Percentiles rank a stretch among this genome's conserved stretches.
phyloP scores from a whole-genome alignment of 2,329 filamentous ascomycete genomes.

The Macrophomina pseudophaseolina region DNA sequence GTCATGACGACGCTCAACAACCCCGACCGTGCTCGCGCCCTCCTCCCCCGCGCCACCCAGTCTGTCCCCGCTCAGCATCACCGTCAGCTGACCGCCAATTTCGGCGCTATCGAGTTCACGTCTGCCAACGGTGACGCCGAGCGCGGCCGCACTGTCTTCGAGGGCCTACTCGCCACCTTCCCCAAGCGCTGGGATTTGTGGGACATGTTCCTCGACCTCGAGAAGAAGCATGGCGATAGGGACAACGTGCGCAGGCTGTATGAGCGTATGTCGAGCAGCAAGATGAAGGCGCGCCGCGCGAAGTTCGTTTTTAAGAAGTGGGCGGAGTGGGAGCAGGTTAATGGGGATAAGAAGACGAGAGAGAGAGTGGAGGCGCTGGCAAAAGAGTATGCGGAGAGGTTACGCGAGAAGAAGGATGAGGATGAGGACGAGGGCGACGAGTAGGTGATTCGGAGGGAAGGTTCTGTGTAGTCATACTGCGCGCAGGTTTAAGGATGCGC shows the following conservation, averaged over 20 bases:
- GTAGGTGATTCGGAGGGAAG: not conserved
- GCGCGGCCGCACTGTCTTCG: constrained; percentile 92
- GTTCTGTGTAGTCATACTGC: not conserved
- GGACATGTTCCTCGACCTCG: constrained; percentile 89
- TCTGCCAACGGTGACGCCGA: constrained; percentile 83
- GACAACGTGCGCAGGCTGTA: constrained; percentile 76
- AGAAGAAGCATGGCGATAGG: constrained; percentile 59
- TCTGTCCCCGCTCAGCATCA: constrained; percentile 74
- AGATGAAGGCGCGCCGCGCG: constrained; percentile 80
- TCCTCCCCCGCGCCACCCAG: constrained; percentile 84
- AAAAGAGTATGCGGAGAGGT: constrained; percentile 68
- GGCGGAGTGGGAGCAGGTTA: constrained; percentile 80
- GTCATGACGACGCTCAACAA: constrained; percentile 75
- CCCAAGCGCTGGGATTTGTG: constrained; percentile 91
- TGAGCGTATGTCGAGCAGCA: constrained; percentile 70
- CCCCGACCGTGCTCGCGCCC: constrained; percentile 74
- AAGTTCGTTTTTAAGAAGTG: constrained; percentile 91
- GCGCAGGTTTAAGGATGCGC: not conserved
- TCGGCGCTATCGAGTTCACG: constrained; percentile 90
- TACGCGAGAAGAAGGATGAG: constrained; percentile 26
- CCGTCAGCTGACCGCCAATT: constrained; percentile 79
- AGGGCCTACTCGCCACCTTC: constrained; percentile 80
- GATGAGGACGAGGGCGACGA: constrained; percentile 35
- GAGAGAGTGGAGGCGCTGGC: constrained; percentile 74
- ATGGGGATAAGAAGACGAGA: constrained; percentile 71